Percentiles rank a stretch among this genome's conserved stretches.
phyloP scores from a whole-genome alignment of 1,284 basidiomycete species.

The Boletus sp. region DNA sequence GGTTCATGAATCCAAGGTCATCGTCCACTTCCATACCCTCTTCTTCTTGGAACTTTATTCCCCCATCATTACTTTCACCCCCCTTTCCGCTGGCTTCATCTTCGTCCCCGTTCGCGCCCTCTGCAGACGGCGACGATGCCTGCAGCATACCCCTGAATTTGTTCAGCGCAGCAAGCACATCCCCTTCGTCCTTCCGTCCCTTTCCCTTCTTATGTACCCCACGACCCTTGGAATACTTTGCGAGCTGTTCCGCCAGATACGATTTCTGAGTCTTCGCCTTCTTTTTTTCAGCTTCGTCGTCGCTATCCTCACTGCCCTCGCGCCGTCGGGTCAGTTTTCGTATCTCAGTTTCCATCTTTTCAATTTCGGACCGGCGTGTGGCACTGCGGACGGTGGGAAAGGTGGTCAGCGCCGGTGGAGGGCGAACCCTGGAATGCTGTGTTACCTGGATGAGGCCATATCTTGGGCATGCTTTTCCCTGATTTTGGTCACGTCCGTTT shows the following conservation, averaged over 20 bases:
- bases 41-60: constrained; percentile 32
- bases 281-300: constrained; percentile 56
- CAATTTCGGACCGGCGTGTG: constrained; percentile 74
- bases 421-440: background rate
- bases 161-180: constrained; percentile 66
- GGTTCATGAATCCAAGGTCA: constrained; percentile 76
- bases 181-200: constrained; percentile 65
- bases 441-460: constrained; percentile 52
- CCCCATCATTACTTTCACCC: constrained; percentile 21
- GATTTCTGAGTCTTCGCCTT: constrained; percentile 64
- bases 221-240: constrained; percentile 69
- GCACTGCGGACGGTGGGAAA: constrained; percentile 40
- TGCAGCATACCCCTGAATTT: constrained; percentile 72
- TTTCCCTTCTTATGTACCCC: constrained; percentile 54
- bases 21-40: constrained; percentile 76
- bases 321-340: constrained; percentile 62
- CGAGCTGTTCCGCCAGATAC: constrained; percentile 73
- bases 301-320: constrained; percentile 50
- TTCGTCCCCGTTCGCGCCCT: constrained; percentile 36
- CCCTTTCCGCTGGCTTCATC: constrained; percentile 26
- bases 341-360: constrained; percentile 84
- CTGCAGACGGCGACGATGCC: constrained; percentile 32
- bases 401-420: constrained; percentile 2
- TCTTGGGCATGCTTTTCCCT: constrained; percentile 71
- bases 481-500: constrained; percentile 61